phyloP scores from a whole-genome alignment of 345 rosid genomes.

The Gossypium australe region DNA sequence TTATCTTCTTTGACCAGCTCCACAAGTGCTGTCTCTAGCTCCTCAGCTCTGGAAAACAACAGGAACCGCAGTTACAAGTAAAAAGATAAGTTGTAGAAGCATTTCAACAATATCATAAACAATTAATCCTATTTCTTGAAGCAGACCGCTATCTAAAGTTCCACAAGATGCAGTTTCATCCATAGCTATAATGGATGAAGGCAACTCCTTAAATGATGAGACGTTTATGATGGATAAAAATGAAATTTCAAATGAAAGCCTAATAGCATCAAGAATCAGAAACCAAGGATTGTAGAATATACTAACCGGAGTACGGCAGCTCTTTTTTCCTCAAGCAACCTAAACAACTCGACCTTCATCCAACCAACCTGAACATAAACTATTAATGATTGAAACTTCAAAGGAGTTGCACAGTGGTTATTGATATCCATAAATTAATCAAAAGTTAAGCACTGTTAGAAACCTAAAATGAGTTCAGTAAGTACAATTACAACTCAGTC shows the following conservation, averaged over 20 bases:
- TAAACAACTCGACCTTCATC: constrained; percentile 90
- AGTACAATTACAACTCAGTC: background rate
- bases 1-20: constrained; percentile 94
- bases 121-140: constrained; percentile 9
- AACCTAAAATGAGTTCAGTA: constrained; percentile 3
- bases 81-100: background rate
- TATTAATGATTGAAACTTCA: constrained; percentile 45
- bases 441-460: constrained; percentile 10
- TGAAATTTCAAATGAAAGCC: background rate
- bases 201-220: background rate
- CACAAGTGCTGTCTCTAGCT: constrained; percentile 87
- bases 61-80: constrained; percentile 7
- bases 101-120: constrained; percentile 6
- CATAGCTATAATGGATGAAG: background rate
- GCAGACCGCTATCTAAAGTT: background rate
- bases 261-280: background rate
- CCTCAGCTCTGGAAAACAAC: constrained; percentile 71
- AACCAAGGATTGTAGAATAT: constrained; percentile 17
- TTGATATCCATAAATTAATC: constrained; percentile 7
- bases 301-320: constrained; percentile 70
- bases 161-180: background rate
- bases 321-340: constrained; percentile 82
- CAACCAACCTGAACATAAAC: constrained; percentile 69
- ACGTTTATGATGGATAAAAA: background rate
- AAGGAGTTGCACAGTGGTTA: constrained; percentile 27